Evolutionary conservation across 2,329 filamentous ascomycete species (phyloP), one percentile per base, ranked within the genome.

Genomic region (Monilinia laxa): DNA sequence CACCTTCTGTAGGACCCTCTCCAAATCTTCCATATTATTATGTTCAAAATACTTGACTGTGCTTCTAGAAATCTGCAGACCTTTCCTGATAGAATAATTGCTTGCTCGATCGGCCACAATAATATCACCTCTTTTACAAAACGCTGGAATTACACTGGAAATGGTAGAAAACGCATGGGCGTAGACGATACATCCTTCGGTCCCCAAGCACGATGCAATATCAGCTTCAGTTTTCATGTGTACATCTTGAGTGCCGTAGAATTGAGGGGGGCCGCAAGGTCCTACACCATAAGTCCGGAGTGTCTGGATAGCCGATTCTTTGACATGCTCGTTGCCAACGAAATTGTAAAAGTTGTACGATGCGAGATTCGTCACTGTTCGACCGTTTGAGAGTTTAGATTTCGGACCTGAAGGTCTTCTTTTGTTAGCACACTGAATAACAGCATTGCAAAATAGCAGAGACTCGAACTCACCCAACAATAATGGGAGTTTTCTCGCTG

Each of bases 291-390:
- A 99, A 25, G 91, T 96, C 68, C 94, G 91, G 51, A 99, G 85
- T 0, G 93, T 96, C 78, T 94, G 90, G 70, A 99, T 93, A 1
- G 94, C 95, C 78, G 97, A 96, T 73, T 97, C 93, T 76, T 96
- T 97, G 74, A 99, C 88, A 47, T 89, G 86, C 69, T 98, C 94
- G 77, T 97, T 97, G 64, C 87, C 87, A 71, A 96, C 92, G 78
- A 99, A 93, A 81, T 99, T 98, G 83, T 96, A 98, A 79, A 95
- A 97, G 79, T 99, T 99, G 81, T 93, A 95, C 1, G 92, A 96
- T 49, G 92, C 94, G 70, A 99, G 88, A 77, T 99, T 99, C 67
- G 86, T 92, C 31, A 97, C 95, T 23, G 91, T 96, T 71, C 92
- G 90, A 74, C 95, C 95, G 78, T 89, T 97, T 58, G 88, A 83